Evolutionary conservation across 2,329 filamentous ascomycete species (phyloP), one percentile per base, ranked within the genome.

Genomic region (Teratosphaeria destructans): DNA sequence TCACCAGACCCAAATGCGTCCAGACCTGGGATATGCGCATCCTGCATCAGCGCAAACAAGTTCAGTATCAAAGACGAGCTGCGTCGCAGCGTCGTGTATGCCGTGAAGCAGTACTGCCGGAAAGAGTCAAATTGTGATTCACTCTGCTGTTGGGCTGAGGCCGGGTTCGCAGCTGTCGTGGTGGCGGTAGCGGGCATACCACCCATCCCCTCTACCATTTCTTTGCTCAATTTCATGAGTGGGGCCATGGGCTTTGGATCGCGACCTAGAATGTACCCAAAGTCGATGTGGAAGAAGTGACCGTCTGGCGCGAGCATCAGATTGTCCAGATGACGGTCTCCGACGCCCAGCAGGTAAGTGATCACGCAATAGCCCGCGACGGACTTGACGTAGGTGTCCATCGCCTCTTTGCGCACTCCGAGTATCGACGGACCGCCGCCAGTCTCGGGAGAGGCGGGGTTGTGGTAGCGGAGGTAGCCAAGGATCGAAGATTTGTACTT

Each of bases 201-300:
- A 49, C 95, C 95, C 90, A 99, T 96, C 63, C 92, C 94, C 69
- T 99, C 94, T 3, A 97, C 90, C 94, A 99, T 99, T 71, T 99
- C 93, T 67, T 92, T 93, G 70, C 88, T 93, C 8, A 99, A 84
- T 74, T 99, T 99, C 87, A 99, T 96, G 57, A 93, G 85, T 0
- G 94, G 94, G 0, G 94, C 93, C 71, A 99, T 97, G 0, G 94
- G 94, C 71, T 99, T 99, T 0, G 94, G 94, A 67, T 99, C 94
- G 49, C 94, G 89, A 19, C 94, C 94, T 1, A 99, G 86, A 63
- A 99, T 99, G 75, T 95, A 99, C 52, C 95, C 94, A 69, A 99
- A 99, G 73, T 99, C 94, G 34, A 93, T 92, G 72, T 99, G 94
- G 81, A 99, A 96, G 79, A 99, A 99, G 74, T 95, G 90, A 4